Percentiles rank a stretch among this genome's conserved stretches.
These are phyloP conservation scores for Termitomyces sp. DNA, from an alignment of 768 basidiomycete species.

Conservation along the genomic window DNA sequence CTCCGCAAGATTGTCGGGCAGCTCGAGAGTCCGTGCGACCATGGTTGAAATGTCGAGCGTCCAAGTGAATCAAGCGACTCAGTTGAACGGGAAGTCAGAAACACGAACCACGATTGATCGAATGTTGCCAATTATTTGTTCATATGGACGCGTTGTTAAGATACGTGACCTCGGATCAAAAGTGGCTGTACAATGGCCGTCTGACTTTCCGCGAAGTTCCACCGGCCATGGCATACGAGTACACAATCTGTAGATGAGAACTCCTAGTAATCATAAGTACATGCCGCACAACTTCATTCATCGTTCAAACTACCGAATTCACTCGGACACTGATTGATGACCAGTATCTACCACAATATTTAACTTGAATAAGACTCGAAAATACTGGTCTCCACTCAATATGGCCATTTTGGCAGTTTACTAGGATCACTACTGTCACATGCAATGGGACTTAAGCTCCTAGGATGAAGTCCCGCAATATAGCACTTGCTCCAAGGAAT, in stretches of 20 bases:
- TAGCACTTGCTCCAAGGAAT: background rate
- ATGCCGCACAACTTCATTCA: no score
- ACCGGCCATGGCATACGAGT: no score
- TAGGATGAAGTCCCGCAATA: background rate
- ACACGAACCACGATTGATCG: slow-evolving; percentile 1
- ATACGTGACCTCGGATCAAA: background rate
- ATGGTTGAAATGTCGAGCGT: slow-evolving; percentile 11
- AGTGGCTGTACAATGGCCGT: background rate
- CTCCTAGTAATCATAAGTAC: no score
- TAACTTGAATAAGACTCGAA: no score
- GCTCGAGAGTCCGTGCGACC: slow-evolving; percentile 18
- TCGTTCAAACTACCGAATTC: no score
- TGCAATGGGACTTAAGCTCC: background rate
- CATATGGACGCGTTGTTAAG: slow-evolving; percentile 19
- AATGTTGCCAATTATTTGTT: slow-evolving; percentile 7
- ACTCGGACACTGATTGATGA: no score
- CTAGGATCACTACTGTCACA: background rate
- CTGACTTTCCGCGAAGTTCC: no score
- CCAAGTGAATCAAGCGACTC: background rate
- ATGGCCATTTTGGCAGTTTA: background rate
- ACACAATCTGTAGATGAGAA: no score
- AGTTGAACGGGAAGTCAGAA: background rate
- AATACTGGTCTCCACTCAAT: background rate
- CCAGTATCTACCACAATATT: no score
- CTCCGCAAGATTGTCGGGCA: slow-evolving; percentile 31